A percentile compares a stretch with the other conserved stretches of the same genome.
Conservation (phyloP, 768 basidiomycete genomes). For the Phlegmacium glaucopus region DNA sequence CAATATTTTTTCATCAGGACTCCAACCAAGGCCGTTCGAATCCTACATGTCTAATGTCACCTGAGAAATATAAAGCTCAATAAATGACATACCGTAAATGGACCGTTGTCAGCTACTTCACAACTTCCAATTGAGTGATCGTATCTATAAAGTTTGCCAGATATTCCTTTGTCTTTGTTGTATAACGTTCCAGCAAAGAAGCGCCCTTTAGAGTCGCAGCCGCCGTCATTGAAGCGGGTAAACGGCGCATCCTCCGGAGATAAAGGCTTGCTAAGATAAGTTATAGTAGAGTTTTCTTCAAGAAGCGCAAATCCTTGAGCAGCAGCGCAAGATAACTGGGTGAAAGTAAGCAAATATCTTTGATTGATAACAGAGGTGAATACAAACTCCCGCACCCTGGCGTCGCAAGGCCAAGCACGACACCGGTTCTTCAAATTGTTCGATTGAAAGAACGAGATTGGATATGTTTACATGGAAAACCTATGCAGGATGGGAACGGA, state of each 20-base stretch:
- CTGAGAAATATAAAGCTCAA: constrained; percentile 3
- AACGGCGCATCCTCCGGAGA: constrained; percentile 35
- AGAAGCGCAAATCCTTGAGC: constrained; percentile 52
- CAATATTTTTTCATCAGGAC: constrained; percentile 58
- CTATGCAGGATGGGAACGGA: constrained; percentile 25
- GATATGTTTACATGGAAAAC: constrained; percentile 49
- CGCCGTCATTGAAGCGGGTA: constrained; percentile 70
- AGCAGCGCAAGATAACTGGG: constrained; percentile 59
- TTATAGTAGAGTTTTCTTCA: constrained; percentile 37
- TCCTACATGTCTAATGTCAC: constrained; percentile 35
- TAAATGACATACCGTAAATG: constrained; percentile 51
- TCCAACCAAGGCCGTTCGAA: constrained; percentile 66
- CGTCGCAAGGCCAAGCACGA: constrained; percentile 56
- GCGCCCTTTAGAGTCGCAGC: constrained; percentile 59
- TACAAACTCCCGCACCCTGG: constrained; percentile 42
- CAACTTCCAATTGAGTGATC: constrained; percentile 49
- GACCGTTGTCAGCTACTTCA: constrained; percentile 54
- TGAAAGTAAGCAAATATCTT: constrained; percentile 4
- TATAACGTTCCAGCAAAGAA: constrained; percentile 66
- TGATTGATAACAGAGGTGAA: background rate
- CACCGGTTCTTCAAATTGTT: constrained; percentile 52
- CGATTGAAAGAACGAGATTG: constrained; percentile 36
- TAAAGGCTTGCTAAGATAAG: constrained; percentile 52
- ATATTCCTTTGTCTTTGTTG: constrained; percentile 44
- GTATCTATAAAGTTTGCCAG: constrained; percentile 57